Percentiles rank a stretch among this genome's conserved stretches.
Evolutionary conservation across 1,139 yeast species (phyloP).

Genomic region (Scheffersomyces segobiensis): DNA sequence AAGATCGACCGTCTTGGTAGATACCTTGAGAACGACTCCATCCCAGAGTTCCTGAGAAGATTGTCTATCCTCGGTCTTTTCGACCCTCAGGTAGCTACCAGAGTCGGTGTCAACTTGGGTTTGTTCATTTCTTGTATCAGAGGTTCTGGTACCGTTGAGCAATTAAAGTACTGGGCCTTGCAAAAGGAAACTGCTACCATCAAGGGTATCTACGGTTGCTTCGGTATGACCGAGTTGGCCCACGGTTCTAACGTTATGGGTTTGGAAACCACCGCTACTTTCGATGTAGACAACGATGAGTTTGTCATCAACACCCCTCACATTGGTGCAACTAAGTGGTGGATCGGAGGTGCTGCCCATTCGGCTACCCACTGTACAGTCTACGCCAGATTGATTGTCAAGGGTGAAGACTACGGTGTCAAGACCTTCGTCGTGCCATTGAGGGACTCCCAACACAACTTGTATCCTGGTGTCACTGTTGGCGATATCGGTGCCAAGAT

Average conservation of each 20-base stretch:
- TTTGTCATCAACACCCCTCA: conserved; percentile 49
- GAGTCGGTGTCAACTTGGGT: conserved; percentile 32
- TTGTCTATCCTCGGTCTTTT: conserved; percentile 30
- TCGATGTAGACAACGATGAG: conserved; percentile 40
- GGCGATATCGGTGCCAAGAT: conserved; percentile 53
- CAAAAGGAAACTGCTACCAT: conserved; percentile 36
- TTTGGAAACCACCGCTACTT: conserved; percentile 49
- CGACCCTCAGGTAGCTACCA: conserved; percentile 31
- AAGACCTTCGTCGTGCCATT: conserved; percentile 51
- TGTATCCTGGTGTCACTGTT: conserved; percentile 44
- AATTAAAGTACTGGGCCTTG: conserved; percentile 42
- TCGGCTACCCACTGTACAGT: conserved; percentile 47
- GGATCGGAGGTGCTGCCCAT: conserved; percentile 56
- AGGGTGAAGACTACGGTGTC: conserved; percentile 49
- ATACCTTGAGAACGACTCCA: conserved; percentile 39
- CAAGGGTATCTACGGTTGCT: conserved; percentile 46
- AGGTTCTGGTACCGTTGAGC: conserved; percentile 36
- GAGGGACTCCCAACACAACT: conserved; percentile 45
- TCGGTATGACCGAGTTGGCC: conserved; percentile 52
- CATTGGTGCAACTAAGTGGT: conserved; percentile 53
- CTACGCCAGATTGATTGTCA: conserved; percentile 45
- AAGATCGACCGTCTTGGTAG: conserved; percentile 40
- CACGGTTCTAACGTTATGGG: conserved; percentile 52
- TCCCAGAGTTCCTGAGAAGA: conserved; percentile 39
- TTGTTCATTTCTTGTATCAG: conserved; percentile 30